A percentile compares a stretch with the other conserved stretches of the same genome.
phyloP scores from a whole-genome alignment of 495 filamentous ascomycete genomes.

The Lindgomyces ingoldianus region DNA sequence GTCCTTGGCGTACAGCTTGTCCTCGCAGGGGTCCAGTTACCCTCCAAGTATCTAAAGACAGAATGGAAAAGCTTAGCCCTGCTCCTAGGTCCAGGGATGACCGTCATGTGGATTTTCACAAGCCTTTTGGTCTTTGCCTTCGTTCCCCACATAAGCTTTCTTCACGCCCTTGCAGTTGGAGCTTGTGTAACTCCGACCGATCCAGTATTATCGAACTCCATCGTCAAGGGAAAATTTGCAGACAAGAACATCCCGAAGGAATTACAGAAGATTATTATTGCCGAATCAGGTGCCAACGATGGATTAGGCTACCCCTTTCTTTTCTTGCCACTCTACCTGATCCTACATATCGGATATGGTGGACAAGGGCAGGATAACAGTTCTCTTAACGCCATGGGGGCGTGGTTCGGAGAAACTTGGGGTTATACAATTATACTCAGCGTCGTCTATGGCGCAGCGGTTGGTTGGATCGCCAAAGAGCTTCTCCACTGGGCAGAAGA shows the following conservation, averaged over 20 bases:
- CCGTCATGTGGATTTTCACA: constrained; percentile 83
- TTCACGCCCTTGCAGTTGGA: constrained; percentile 76
- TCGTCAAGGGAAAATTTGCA: constrained; percentile 92
- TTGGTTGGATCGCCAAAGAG: constrained; percentile 81
- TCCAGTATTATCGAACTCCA: constrained; percentile 83
- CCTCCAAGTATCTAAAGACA: constrained; percentile 74
- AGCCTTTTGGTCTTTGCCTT: constrained; percentile 77
- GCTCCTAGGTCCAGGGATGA: constrained; percentile 84
- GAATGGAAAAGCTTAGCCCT: constrained; percentile 79
- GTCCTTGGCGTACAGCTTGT: constrained; percentile 91
- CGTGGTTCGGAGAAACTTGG: constrained; percentile 90
- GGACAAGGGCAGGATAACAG: constrained; percentile 61
- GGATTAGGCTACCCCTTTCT: constrained; percentile 92
- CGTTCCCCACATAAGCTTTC: constrained; percentile 69
- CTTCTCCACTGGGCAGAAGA: constrained; percentile 82
- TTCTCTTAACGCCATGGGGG: constrained; percentile 64
- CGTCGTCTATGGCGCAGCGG: constrained; percentile 70
- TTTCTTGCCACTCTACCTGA: constrained; percentile 79
- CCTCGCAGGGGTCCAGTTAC: constrained; percentile 87
- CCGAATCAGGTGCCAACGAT: constrained; percentile 90
- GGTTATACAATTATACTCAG: constrained; percentile 80
- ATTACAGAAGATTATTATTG: constrained; percentile 83
- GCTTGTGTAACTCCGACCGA: constrained; percentile 91
- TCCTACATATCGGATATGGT: constrained; percentile 68
- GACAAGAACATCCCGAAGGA: constrained; percentile 83